phyloP scores from a whole-genome alignment of 2,329 filamentous ascomycete genomes.

The Fusarium acutatum region DNA sequence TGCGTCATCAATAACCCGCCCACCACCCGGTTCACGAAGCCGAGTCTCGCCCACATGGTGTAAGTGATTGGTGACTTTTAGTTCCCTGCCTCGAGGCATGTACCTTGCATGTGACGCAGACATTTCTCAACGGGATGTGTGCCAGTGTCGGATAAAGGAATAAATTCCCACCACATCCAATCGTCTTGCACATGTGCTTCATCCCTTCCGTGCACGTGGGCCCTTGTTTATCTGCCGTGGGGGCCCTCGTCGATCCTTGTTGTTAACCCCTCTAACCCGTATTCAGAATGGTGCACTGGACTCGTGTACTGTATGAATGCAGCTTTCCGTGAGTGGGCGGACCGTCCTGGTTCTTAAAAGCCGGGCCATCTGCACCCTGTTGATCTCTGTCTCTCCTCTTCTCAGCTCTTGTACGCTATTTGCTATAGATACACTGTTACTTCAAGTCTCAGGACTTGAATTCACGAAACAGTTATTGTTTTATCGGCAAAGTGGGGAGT shows the following conservation, averaged over 20 bases:
- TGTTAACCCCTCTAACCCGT: background rate
- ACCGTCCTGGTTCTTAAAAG: conserved; percentile 1
- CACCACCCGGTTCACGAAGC: background rate
- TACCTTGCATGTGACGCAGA: conserved; percentile 18
- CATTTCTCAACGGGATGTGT: background rate
- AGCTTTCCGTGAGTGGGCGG: background rate
- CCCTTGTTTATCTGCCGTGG: background rate
- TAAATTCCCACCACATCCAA: conserved; percentile 10
- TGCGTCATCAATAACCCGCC: background rate
- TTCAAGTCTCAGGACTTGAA: background rate
- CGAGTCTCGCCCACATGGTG: conserved; percentile 3
- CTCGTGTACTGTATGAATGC: background rate
- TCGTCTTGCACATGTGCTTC: conserved; percentile 26
- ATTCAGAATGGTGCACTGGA: background rate
- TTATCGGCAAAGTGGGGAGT: conserved; percentile 14
- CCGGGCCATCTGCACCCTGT: background rate
- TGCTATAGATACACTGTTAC: no score
- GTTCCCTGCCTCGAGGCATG: background rate
- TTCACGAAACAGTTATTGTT: background rate
- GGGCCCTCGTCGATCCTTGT: background rate
- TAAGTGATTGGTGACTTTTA: conserved; percentile 19
- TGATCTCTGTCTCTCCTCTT: background rate
- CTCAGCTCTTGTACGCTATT: background rate
- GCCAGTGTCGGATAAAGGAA: background rate
- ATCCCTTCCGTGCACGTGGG: conserved; percentile 22